Percentiles rank a stretch among this genome's conserved stretches.
These are phyloP conservation scores for Diaporthe sp. DNA, from an alignment of 2,329 filamentous ascomycete species.

Conservation along the genomic window DNA sequence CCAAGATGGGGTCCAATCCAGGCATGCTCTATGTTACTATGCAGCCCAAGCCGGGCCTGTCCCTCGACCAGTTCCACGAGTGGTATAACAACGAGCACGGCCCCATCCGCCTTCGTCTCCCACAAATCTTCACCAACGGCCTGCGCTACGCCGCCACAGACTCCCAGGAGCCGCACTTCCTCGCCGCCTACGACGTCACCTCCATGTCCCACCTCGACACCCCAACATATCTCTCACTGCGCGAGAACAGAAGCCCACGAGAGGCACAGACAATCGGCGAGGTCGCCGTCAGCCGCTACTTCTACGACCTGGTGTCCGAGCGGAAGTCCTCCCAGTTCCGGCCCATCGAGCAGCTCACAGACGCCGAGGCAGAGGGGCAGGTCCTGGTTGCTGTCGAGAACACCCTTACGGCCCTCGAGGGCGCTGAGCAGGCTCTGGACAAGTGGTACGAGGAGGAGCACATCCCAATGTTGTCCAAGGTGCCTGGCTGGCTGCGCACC, in stretches of 20 bases:
- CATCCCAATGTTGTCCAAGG: constrained; percentile 76
- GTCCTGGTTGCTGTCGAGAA: constrained; percentile 75
- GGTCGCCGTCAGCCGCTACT: constrained; percentile 76
- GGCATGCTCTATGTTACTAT: constrained; percentile 90
- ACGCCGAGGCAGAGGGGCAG: constrained; percentile 70
- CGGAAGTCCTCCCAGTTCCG: constrained; percentile 69
- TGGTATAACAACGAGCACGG: constrained; percentile 97
- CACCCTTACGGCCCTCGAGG: constrained; percentile 63
- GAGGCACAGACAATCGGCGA: constrained; percentile 69
- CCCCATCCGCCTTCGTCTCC: constrained; percentile 81
- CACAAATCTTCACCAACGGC: constrained; percentile 81
- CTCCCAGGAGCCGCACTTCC: constrained; percentile 74
- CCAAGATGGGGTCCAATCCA: constrained; percentile 54
- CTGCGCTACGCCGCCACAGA: constrained; percentile 83
- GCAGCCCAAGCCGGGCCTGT: constrained; percentile 78
- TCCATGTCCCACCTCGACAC: constrained; percentile 80
- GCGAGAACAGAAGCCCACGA: constrained; percentile 68
- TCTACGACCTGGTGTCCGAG: constrained; percentile 76
- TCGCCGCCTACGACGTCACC: constrained; percentile 86
- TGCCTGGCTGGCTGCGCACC: constrained; percentile 84
- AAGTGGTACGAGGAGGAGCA: constrained; percentile 85
- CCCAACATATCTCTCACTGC: constrained; percentile 77
- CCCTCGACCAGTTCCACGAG: constrained; percentile 82
- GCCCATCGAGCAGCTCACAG: constrained; percentile 71
- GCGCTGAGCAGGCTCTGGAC: constrained; percentile 66